Percentiles rank a stretch among this genome's conserved stretches.
Conservation (phyloP, 2,329 filamentous ascomycete species). For the Phialophora macrospora region DNA sequence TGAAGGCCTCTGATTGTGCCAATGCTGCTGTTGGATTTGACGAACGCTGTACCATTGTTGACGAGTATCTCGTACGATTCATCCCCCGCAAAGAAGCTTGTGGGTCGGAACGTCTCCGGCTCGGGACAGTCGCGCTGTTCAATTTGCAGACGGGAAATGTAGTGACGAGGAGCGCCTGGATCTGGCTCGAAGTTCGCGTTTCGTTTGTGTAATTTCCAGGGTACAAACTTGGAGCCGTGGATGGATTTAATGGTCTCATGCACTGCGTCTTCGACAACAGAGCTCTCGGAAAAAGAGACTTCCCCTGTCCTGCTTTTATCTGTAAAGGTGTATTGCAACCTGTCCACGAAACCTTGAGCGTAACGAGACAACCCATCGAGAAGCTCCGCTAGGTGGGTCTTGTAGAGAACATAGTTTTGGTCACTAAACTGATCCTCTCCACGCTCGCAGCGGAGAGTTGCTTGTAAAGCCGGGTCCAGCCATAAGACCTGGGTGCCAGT, state of each 20-base stretch:
- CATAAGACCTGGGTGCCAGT: slow-evolving; percentile 26
- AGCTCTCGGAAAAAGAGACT: slow-evolving; percentile 31
- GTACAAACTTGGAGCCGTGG: slow-evolving; percentile 39
- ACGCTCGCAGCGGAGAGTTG: slow-evolving; percentile 22
- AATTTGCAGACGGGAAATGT: slow-evolving; percentile 37
- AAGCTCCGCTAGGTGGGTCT: background rate
- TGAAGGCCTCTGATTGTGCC: slow-evolving; percentile 41
- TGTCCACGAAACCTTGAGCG: slow-evolving; percentile 16
- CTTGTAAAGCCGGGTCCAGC: slow-evolving; percentile 26
- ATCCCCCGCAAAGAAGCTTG: slow-evolving; percentile 36
- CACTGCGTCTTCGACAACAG: slow-evolving; percentile 36
- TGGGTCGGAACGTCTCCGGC: slow-evolving; percentile 17
- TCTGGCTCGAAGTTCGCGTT: slow-evolving; percentile 39
- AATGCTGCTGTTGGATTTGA: slow-evolving; percentile 39
- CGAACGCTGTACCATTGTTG: slow-evolving; percentile 33
- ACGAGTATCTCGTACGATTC: slow-evolving; percentile 41
- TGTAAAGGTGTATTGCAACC: slow-evolving; percentile 14
- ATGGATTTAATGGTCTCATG: slow-evolving; percentile 36
- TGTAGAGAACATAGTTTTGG: background rate
- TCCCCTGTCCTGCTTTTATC: background rate
- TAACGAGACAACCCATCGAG: slow-evolving; percentile 11
- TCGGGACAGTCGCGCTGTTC: slow-evolving; percentile 31
- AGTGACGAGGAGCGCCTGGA: slow-evolving; percentile 19
- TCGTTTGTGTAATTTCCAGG: slow-evolving; percentile 43
- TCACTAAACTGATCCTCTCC: slow-evolving; percentile 12